phyloP scores from a whole-genome alignment of 805 yeast species.

The Priceomyces haplophilus region DNA sequence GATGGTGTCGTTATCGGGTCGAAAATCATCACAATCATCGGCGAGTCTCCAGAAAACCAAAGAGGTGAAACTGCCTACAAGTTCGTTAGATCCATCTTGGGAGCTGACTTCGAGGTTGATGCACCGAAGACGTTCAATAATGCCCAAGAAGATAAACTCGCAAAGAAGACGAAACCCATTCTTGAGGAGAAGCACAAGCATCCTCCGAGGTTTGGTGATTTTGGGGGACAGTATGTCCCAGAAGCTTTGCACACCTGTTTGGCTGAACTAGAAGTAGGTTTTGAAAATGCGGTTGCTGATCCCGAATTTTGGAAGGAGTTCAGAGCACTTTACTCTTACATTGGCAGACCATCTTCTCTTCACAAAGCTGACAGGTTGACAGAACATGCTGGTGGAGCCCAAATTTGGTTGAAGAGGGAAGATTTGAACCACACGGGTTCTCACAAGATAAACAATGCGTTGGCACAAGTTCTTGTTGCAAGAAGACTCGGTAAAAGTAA shows the following conservation, averaged over 20 bases:
- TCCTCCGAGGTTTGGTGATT: slow-evolving; percentile 83
- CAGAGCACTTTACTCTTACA: slow-evolving; percentile 77
- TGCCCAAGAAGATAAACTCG: slow-evolving; percentile 15
- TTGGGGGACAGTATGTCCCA: slow-evolving; percentile 99
- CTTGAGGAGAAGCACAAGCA: slow-evolving; percentile 62
- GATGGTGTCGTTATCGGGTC: slow-evolving; percentile 98
- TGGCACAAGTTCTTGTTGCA: slow-evolving; percentile 79
- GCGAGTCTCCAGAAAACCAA: slow-evolving; percentile 57
- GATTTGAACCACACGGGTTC: slow-evolving; percentile 90
- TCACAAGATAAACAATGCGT: slow-evolving; percentile 80
- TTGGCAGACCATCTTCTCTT: slow-evolving; percentile 93
- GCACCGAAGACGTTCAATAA: slow-evolving; percentile 27
- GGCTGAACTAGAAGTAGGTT: slow-evolving; percentile 82
- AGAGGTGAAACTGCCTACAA: slow-evolving; percentile 62
- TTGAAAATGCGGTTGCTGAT: slow-evolving; percentile 84
- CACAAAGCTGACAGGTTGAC: slow-evolving; percentile 89
- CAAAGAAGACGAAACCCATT: slow-evolving; percentile 33
- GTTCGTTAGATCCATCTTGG: slow-evolving; percentile 68
- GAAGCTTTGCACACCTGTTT: slow-evolving; percentile 92
- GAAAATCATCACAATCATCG: slow-evolving; percentile 68
- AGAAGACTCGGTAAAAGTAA: slow-evolving; percentile 73
- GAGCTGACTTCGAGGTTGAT: slow-evolving; percentile 41
- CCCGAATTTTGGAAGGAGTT: slow-evolving; percentile 93
- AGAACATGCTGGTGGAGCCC: slow-evolving; percentile 84
- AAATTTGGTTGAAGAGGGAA: slow-evolving; percentile 97